Base-by-base conservation (phyloP, 345 rosid genomes). In the Melastoma malabathricum region DNA sequence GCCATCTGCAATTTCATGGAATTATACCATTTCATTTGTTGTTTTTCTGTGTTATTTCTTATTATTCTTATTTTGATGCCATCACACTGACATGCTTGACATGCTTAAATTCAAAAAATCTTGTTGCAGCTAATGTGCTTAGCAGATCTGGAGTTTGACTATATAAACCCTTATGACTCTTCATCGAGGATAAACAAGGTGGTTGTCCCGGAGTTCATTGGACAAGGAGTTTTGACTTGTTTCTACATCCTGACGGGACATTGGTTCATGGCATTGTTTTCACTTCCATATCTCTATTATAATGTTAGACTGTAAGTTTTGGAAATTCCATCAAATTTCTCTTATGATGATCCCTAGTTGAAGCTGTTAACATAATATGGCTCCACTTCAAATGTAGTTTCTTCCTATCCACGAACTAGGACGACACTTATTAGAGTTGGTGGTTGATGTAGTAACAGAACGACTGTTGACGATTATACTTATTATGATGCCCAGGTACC, bases 141-240 rank as follows among this genome's bases (percentile, higher is more conserved):
- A 70, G 87, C 82, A 0, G 92, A 83, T 74, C 74, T 83, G 9
- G 92, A 83, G 71, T 80, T 75, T 25, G 92, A 83, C 63, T 83
- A 83, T 71, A 72, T 80, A 67, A 83, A 83, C 58, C 92, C 87
- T 10, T 83, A 80, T 19, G 92, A 83, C 68, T 73, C 87, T 47
- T 59, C 92, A 1, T 73, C 82, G 5, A 67, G 84, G 46, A 83
- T 83, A 66, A 83, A 83, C 50, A 67, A 62, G 0, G 79, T 77
- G 54, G 52, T 74, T 55, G 18, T 80, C 62, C 86, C 86, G 0
- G 92, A 83, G 54, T 83, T 71, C 59, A 51, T 80, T 8, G 46
- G 64, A 1, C 82, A 83, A 65, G 92, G 82, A 58, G 56, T 66
- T 51, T 60, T 80, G 47, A 72, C 64, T 38, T 41, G 74, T 34